Evolutionary conservation across 2,329 filamentous ascomycete genomes (phyloP), one percentile per base, ranked within the genome.

Genomic region (Xylariaceae sp.): DNA sequence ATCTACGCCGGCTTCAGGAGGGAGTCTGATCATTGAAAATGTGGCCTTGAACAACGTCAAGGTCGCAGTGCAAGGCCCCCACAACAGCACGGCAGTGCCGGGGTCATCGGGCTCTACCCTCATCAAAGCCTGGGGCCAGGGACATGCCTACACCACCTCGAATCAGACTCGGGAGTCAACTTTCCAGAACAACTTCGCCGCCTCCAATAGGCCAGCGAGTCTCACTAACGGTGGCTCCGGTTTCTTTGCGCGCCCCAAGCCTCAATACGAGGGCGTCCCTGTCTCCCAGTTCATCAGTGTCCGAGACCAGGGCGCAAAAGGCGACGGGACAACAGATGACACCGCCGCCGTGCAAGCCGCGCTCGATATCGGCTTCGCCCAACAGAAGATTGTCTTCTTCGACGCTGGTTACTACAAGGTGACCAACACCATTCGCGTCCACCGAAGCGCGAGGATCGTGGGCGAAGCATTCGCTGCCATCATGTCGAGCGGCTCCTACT

Each of bases 221-320:
- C 72, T 89, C 2, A 62, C 82, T 2, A 60, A 69, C 28, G 58
- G 58, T 9, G 51, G 52, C 12, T 59, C 14, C 5, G 14, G 66
- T 16, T 77, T 84, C 53, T 88, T 83, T 53, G 77, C 83, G 50
- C 75, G 80, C 13, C 81, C 83, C 45, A 87, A 84, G 67, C 86
- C 86, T 5, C 75, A 85, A 45, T 93, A 92, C 52, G 72, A 77
- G 36, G 57, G 68, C 18, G 49, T 79, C 3, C 60, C 75, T 1
- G 66, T 67, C 2, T 65, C 65, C 2, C 65, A 69, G 5, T 87
- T 92, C 52, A 55, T 85, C 47, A 83, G 77, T 37, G 76, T 85
- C 49, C 83, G 83, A 45, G 65, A 65, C 11, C 65, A 64, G 11
- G 83, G 83, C 23, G 82, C 80, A 35, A 77, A 69, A 49, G 86